Base-by-base conservation (phyloP, 768 basidiomycete genomes). In the Leccinum sublutescens region DNA sequence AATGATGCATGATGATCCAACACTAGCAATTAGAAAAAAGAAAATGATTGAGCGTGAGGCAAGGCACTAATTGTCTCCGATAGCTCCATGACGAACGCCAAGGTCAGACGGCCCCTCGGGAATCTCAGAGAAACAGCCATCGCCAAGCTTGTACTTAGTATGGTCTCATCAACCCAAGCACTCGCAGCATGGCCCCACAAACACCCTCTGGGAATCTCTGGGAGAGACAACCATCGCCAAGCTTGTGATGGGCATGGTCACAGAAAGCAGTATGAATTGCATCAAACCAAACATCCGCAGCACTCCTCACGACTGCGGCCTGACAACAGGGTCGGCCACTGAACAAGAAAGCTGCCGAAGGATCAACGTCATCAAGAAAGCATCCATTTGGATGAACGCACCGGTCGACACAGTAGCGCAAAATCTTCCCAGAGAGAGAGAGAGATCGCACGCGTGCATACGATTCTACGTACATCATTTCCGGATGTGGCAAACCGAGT, bases 381-480 rank as follows among this genome's bases (percentile, higher is more conserved):
- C 43, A 61, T 77, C 64, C 62, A 80, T 83, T 82, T 77, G 89
- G 89, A 17, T 86, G 88, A 62, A 64, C 81, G 62, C 64, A 85
- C 91, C 86, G 81, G 71, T 98, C 94, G 5, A 90, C 94, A 31
- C 96, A 76, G n/a, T 83, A 83, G 50, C 84, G 82, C 27, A 98
- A 79, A 36, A 98, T 77, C 66, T 82, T 92, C 25, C 89, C 96
- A 25, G 93, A 94, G 21, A 95, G 78, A 14, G 93, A 96, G 25
- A 98, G 79, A 1, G 82, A 80, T 19, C 76, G 78, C 2, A 95
- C 93, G 5, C 96, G 87, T 8, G 96, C 95, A 72, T 96, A 97
- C 0, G 93, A 94, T 73, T 98, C 97, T 43, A 98, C 80, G 70
- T 97, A 99, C 54, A 99, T 82, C 29, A 93, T 72, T 43, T 75